These are phyloP conservation scores for Sarocladium brachiariae DNA, from an alignment of 2,329 filamentous ascomycete species.

Conservation along the genomic window DNA sequence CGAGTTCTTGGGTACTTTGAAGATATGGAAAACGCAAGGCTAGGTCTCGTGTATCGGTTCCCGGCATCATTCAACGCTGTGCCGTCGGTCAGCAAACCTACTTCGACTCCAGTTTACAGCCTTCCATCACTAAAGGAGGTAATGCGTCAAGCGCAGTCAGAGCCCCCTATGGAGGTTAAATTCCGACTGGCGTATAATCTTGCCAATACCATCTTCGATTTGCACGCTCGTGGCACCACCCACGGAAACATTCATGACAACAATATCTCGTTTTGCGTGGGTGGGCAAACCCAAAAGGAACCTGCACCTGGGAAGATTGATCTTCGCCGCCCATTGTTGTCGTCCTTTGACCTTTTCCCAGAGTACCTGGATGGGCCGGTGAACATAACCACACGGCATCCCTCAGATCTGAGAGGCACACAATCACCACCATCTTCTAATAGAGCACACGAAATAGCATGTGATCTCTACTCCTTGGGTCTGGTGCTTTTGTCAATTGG, in stretches of 20 bases:
- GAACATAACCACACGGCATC: conserved; percentile 47
- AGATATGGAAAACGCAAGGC: conserved; percentile 60
- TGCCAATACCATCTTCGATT: conserved; percentile 63
- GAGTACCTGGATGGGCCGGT: conserved; percentile 18
- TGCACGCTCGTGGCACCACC: conserved; percentile 61
- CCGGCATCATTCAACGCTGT: conserved; percentile 57
- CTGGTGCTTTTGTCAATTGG: conserved; percentile 69
- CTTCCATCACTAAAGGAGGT: conserved; percentile 49
- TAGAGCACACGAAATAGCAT: conserved; percentile 48
- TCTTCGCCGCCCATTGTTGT: conserved; percentile 61
- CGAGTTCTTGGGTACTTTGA: conserved; percentile 66
- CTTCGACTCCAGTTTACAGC: conserved; percentile 42
- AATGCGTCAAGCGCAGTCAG: conserved; percentile 43
- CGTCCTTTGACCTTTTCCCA: conserved; percentile 66
- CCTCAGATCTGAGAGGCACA: conserved; percentile 50
- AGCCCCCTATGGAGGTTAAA: conserved; percentile 67
- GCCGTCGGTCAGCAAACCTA: conserved; percentile 35
- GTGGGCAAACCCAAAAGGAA: conserved; percentile 24
- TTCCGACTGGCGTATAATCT: conserved; percentile 69
- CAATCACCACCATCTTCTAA: conserved; percentile 39
- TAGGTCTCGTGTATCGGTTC: conserved; percentile 70
- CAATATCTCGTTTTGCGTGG: conserved; percentile 57
- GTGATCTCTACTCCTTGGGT: conserved; percentile 68
- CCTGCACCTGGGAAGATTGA: conserved; percentile 45
- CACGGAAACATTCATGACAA: conserved; percentile 64